Evolutionary conservation across 345 rosid genomes (phyloP), one percentile per base, ranked within the genome.

Genomic region (Ceriops decandra): DNA sequence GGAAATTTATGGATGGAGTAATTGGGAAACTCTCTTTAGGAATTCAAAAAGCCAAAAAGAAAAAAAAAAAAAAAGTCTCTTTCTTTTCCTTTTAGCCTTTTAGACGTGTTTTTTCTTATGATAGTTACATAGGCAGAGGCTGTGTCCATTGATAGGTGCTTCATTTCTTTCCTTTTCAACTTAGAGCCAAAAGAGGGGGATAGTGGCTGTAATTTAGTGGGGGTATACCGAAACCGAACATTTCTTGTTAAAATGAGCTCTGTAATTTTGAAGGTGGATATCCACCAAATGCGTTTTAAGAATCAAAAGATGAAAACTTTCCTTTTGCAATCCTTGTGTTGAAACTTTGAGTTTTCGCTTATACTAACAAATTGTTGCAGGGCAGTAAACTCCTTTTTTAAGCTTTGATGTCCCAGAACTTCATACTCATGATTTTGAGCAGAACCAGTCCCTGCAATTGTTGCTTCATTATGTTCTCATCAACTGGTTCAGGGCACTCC

Each of bases 221-320:
- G 81, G 79, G 74, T 78, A 77, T 74, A 81, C 76, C 57, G 69
- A 81, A 66, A 26, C 60, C 2, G 68, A 69, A 42, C 75, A 74
- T 51, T 71, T 64, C 74, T 74, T 71, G 17, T 68, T 47, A 58
- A 62, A 57, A 60, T 33, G 72, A 72, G 74, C 68, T 74, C 75
- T 77, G 81, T 84, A 79, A 73, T 77, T 75, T 81, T 84, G 76
- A 75, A 52, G 82, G 83, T 79, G 80, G 78, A 69, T 76, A 76
- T 74, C 74, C 73, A 59, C 76, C 84, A 27, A 42, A 28, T 31
- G 85, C 74, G 79, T 76, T 78, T 42, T 17, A 42, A 42, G 49
- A 42, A 24, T 77, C 64, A 67, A 69, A 59, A 72, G 53, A 56
- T 62, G 62, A 53, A 27, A 42, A 60, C 69, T 72, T 49, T 80